These are phyloP conservation scores for Radiomyces spectabilis DNA, from an alignment of 192 early-diverging fungal species.

Conservation along the genomic window DNA sequence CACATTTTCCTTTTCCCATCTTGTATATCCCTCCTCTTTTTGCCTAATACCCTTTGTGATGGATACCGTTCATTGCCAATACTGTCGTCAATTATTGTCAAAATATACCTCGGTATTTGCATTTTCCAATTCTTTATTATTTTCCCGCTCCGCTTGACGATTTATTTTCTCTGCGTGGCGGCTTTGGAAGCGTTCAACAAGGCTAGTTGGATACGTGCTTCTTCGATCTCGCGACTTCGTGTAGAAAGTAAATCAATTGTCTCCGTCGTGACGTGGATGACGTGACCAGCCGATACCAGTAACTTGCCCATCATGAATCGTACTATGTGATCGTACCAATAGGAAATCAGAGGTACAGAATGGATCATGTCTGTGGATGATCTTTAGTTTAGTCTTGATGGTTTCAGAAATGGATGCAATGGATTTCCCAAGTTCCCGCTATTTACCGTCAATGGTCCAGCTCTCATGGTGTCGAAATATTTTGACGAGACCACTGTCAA, in stretches of 20 bases:
- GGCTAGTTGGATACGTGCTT: background rate
- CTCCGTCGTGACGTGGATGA: constrained; percentile 28
- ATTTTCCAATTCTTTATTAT: too few relatives aligned
- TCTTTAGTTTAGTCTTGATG: background rate
- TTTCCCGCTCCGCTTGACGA: too few relatives aligned
- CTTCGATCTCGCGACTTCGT: constrained; percentile 4
- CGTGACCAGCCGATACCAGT: constrained; percentile 34
- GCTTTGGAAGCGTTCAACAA: too few relatives aligned
- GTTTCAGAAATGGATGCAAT: too few relatives aligned
- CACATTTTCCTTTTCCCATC: too few relatives aligned
- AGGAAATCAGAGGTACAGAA: constrained; percentile 41
- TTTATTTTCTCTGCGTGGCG: too few relatives aligned
- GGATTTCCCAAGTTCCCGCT: too few relatives aligned
- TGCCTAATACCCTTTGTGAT: too few relatives aligned
- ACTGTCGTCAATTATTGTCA: too few relatives aligned
- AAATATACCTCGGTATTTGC: too few relatives aligned
- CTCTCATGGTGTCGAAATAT: constrained; percentile 44
- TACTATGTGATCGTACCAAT: constrained; percentile 48
- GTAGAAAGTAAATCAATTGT: background rate
- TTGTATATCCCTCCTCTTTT: too few relatives aligned
- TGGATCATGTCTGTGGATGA: constrained; percentile 29
- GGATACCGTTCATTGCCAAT: too few relatives aligned
- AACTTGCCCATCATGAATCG: constrained; percentile 34
- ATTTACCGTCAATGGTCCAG: constrained; percentile 47
- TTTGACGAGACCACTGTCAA: constrained; percentile 26